Evolutionary conservation across 2,329 filamentous ascomycete genomes (phyloP), one percentile per base, ranked within the genome.

Genomic region (Boeremia lycopersici): DNA sequence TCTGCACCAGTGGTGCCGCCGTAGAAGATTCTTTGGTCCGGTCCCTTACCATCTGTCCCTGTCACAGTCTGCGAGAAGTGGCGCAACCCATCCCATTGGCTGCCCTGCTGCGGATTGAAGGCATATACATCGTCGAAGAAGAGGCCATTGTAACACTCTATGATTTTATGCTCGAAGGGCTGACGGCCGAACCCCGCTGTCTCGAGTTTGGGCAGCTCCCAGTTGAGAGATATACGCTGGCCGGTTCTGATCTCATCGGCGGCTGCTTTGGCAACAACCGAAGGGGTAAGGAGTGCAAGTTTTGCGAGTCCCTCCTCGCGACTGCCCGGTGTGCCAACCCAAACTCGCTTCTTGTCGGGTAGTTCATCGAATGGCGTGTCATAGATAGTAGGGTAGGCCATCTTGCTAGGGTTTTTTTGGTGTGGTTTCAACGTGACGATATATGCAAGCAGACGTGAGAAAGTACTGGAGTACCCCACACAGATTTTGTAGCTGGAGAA

Each of bases 161-260:
- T 73, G 52, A 84, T 79, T 40, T 76, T 71, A 57, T 82, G 81
- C 36, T 79, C 71, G 47, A 76, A 80, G 13, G 78, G 77, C 17
- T 77, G 74, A 1, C 82, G 76, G 28, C 79, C 77, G 53, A 84
- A 78, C 59, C 79, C 79, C 11, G 81, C 78, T 57, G 78, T 74
- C 55, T 84, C 81, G 4, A 84, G 67, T 63, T 84, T 84, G 3
- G 73, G 80, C 63, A 84, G 63, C 30, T 82, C 78, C 82, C 82
- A 84, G n/a, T 75, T 76, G 17, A 85, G 71, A 1, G 77, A 78
- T 7, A 82, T 77, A 12, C 82, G 75, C 11, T 69, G 70, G 6
- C 82, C 82, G 1, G 78, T 80, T 31, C 73, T 74, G 60, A 84
- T 83, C 61, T 81, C 77, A 2, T 71, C 70, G 11, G 74, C 69